Base-by-base conservation (phyloP, 2,329 filamentous ascomycete genomes). In the Cryphonectria naterciae region DNA sequence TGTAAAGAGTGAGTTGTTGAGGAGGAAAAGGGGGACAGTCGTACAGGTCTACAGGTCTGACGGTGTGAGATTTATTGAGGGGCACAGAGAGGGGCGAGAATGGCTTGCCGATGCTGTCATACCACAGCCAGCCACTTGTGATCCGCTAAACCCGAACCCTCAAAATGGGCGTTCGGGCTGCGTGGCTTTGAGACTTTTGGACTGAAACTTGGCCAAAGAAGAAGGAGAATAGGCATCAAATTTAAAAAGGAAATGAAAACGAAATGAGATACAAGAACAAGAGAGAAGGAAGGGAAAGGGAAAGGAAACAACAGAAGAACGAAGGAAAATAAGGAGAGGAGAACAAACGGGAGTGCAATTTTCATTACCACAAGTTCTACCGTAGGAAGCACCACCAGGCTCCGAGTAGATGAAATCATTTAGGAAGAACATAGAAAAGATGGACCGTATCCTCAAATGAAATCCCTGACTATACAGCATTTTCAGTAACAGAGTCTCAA, bases 61-160 rank as follows among this genome's bases (percentile, higher is more conserved):
- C 5, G 13, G n/a, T 32, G 13, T 39, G 61, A 19, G 46, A 64
- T 64, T 64, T 64, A 64, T 41, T 22, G 61, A 64, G 61, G 61
- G 61, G 60, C 35, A 35, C 8, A 35, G 54, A 37, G 60, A 25
- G 35, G 39, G 4, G 15, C 19, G 11, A 43, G 10, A 8, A 35
- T 8, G 5, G 22, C 56, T 72, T 58, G 60, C 70, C 70, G 70
- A 70, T 72, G 68, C 49, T 67, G 64, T 67, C 70, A 72, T 72
- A 67, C 46, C 67, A 69, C 66, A 39, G 67, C 58, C 49, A 39
- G 37, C 28, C 52, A 69, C 32, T 46, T 54, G 10, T 54, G 43
- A 35, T n/a, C 28, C n/a, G 7, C 35, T 37, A 17, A 37, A 65
- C 63, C 63, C 63, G 41, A 65, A 65, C 63, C 63, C 63, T 65